phyloP scores from a whole-genome alignment of 2,329 filamentous ascomycete genomes.

The Arachnomyces sp. region DNA sequence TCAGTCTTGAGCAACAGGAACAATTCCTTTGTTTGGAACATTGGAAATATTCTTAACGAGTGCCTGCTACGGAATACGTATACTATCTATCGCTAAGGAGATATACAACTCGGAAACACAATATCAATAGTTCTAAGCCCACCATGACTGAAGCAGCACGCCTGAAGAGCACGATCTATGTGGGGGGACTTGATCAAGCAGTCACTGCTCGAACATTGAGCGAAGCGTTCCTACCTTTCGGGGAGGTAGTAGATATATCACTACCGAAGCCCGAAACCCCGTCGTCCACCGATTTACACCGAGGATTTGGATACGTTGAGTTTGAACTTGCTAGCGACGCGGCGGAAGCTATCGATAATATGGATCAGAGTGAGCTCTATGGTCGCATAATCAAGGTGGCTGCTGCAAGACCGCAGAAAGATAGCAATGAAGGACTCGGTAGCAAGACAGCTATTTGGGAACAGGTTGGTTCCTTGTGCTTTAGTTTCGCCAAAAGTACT shows the following conservation, averaged over 20 bases:
- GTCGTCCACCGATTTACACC: constrained; percentile 69
- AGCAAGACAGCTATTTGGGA: constrained; percentile 96
- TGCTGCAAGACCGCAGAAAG: constrained; percentile 85
- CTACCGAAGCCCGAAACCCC: constrained; percentile 80
- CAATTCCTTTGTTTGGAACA: no score
- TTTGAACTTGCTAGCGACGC: constrained; percentile 82
- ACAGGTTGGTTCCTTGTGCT: constrained; percentile 58
- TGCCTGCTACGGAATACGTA: no score
- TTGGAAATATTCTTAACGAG: no score
- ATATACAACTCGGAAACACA: no score
- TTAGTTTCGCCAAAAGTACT: constrained; percentile 1
- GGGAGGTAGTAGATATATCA: constrained; percentile 86
- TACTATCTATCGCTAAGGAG: no score
- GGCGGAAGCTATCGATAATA: constrained; percentile 94
- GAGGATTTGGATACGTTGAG: constrained; percentile 95
- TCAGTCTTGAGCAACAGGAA: no score
- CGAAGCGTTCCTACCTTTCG: constrained; percentile 93
- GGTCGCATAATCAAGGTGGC: constrained; percentile 88
- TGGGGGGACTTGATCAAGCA: constrained; percentile 75
- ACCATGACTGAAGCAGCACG: constrained; percentile 73
- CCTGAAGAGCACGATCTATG: constrained; percentile 85
- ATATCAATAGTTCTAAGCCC: constrained; percentile 5
- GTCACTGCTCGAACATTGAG: constrained; percentile 70
- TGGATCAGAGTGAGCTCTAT: constrained; percentile 95
- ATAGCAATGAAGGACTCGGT: constrained; percentile 75